Evolutionary conservation across 257 asterid genomes (phyloP), one percentile per base, ranked within the genome.

Genomic region (Eucommia ulmoides): DNA sequence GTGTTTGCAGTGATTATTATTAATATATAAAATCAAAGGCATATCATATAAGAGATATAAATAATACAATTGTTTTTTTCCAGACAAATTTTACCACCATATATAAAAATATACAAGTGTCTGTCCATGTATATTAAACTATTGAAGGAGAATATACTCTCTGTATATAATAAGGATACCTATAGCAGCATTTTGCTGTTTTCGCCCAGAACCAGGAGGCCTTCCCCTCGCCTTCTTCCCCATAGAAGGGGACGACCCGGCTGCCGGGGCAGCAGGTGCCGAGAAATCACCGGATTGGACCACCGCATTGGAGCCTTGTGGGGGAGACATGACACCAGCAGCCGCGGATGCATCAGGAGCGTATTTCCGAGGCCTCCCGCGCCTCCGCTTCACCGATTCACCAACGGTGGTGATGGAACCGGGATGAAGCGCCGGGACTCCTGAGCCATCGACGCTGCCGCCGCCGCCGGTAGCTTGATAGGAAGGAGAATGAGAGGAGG

Each of bases 281-380:
- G 51, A 33, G n/a, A n/a, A n/a, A n/a, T n/a, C n/a, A n/a, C n/a
- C n/a, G n/a, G n/a, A n/a, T n/a, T n/a, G n/a, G n/a, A n/a, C n/a
- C n/a, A n/a, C n/a, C n/a, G n/a, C n/a, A n/a, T n/a, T n/a, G n/a
- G n/a, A n/a, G n/a, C n/a, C n/a, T n/a, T n/a, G n/a, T 41, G 52
- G 47, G 50, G 24, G 51, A 23, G 41, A 15, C 10, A 48, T 33
- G 24, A 57, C 41, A 19, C 42, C 33, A 22, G 41, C 20, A 33
- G 19, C 38, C 6, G 17, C 22, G n/a, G 51, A 38, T 18, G 51
- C 56, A n/a, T 50, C 45, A 10, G 23, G 23, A 23, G 57, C 51
- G 54, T 59, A 26, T 57, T 59, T 59, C 52, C 45, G 11, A 2
- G 64, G 35, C 33, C 64, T 50, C 41, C 64, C 57, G 0, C 64